These are phyloP conservation scores for Fusarium euwallaceae DNA, from an alignment of 2,329 filamentous ascomycete genomes.

Conservation along the genomic window DNA sequence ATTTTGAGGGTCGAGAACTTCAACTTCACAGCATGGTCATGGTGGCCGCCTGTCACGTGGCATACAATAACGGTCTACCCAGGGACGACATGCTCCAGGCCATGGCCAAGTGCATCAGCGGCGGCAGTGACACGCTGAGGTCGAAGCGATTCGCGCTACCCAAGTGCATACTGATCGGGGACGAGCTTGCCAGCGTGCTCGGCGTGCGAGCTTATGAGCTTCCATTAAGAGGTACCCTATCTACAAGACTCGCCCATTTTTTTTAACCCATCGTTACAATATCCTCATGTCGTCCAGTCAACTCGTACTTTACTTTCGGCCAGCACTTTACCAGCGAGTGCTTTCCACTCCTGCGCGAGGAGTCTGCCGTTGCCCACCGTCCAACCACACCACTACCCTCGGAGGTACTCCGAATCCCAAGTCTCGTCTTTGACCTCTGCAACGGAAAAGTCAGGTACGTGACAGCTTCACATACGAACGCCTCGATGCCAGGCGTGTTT, in stretches of 20 bases:
- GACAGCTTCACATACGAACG: background rate
- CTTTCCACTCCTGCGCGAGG: conserved; percentile 42
- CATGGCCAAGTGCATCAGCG: conserved; percentile 45
- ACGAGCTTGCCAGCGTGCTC: conserved; percentile 43
- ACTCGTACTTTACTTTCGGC: conserved; percentile 46
- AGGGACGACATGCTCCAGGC: conserved; percentile 38
- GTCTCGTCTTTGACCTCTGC: conserved; percentile 42
- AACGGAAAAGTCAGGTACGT: conserved; percentile 44
- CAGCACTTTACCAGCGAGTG: conserved; percentile 46
- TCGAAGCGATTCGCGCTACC: conserved; percentile 45
- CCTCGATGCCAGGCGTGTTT: background rate
- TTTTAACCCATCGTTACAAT: conserved; percentile 12
- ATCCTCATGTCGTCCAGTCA: conserved; percentile 36
- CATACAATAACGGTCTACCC: conserved; percentile 38
- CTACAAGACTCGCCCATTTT: conserved; percentile 6
- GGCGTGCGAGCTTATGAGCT: conserved; percentile 43
- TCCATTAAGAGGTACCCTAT: conserved; percentile 43
- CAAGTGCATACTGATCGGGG: conserved; percentile 45
- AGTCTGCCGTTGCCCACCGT: conserved; percentile 40
- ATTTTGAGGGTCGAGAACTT: conserved; percentile 42
- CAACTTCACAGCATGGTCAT: conserved; percentile 46
- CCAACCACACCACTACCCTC: conserved; percentile 39
- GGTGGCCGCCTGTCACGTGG: conserved; percentile 44
- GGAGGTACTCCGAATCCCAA: conserved; percentile 41
- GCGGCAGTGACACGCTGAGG: conserved; percentile 43